phyloP scores from a whole-genome alignment of 352 stramenopile species.

The Blastocystis sp. region DNA sequence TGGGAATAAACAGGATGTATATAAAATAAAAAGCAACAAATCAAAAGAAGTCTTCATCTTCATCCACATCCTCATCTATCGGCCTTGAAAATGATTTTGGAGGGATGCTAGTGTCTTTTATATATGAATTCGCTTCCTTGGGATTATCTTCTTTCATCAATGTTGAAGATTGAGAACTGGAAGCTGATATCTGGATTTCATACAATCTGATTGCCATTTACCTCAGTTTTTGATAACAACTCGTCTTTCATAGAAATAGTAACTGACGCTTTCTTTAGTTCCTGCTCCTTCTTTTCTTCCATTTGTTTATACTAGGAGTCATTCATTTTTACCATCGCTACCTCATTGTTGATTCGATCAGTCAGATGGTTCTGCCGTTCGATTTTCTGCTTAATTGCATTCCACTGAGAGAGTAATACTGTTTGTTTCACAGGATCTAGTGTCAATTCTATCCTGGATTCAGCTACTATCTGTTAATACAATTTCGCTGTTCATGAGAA shows the following conservation, averaged over 20 bases:
- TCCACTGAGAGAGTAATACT: not conserved
- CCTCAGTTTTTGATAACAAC: too few relatives aligned
- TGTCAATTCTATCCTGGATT: not conserved
- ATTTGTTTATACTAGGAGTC: not conserved
- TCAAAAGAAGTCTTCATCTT: not conserved
- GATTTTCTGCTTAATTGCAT: not conserved
- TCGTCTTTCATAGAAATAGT: too few relatives aligned
- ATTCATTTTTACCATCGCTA: not conserved
- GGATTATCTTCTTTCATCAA: too few relatives aligned
- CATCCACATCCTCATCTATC: not conserved
- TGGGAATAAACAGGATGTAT: not conserved
- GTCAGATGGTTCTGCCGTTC: not conserved
- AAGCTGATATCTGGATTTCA: too few relatives aligned
- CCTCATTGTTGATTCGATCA: not conserved
- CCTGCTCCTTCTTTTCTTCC: constrained; percentile 12
- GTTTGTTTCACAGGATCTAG: not conserved
- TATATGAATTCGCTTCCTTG: too few relatives aligned
- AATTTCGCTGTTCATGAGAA: constrained; percentile 26
- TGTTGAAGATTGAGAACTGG: too few relatives aligned
- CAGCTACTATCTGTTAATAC: not conserved
- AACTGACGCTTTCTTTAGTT: not conserved
- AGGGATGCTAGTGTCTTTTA: too few relatives aligned
- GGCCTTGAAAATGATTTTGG: too few relatives aligned
- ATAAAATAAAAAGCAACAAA: too few relatives aligned
- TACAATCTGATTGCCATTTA: too few relatives aligned